Conservation (phyloP, 2,329 filamentous ascomycete genomes). For the Salinomyces thailandicus region DNA sequence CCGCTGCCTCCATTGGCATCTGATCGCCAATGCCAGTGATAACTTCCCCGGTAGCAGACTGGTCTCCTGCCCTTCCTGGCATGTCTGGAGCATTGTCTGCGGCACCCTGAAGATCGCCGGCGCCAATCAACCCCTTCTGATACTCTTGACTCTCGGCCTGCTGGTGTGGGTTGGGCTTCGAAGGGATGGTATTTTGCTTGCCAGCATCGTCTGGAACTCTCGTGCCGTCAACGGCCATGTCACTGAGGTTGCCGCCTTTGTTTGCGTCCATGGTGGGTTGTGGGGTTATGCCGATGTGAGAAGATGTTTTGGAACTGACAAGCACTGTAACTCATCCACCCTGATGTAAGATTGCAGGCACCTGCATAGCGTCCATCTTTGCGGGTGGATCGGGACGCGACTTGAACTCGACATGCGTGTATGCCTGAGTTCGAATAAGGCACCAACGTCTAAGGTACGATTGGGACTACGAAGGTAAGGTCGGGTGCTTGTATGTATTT, state of each 20-base stretch:
- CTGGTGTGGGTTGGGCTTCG: slow-evolving; percentile 40
- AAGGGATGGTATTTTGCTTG: slow-evolving; percentile 36
- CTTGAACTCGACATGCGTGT: no score
- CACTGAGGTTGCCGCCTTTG: slow-evolving; percentile 22
- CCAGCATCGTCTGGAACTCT: slow-evolving; percentile 38
- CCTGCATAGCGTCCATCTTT: no score
- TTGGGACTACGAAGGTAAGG: no score
- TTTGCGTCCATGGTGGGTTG: background rate
- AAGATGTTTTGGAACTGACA: background rate
- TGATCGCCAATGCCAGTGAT: slow-evolving; percentile 27
- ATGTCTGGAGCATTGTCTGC: slow-evolving; percentile 41
- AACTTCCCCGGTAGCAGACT: slow-evolving; percentile 26
- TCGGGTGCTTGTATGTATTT: background rate
- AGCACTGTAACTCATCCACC: background rate
- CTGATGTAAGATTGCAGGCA: no score
- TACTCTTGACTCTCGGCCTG: slow-evolving; percentile 23
- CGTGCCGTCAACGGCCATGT: slow-evolving; percentile 28
- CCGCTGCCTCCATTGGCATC: slow-evolving; percentile 7
- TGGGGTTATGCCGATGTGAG: background rate
- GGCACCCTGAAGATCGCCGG: slow-evolving; percentile 30
- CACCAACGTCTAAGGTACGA: no score
- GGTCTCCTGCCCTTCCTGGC: slow-evolving; percentile 27
- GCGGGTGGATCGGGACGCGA: no score
- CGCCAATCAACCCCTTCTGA: slow-evolving; percentile 29
- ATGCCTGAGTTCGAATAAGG: no score